phyloP scores from a whole-genome alignment of 768 basidiomycete genomes.

The Lactifluus volemus region DNA sequence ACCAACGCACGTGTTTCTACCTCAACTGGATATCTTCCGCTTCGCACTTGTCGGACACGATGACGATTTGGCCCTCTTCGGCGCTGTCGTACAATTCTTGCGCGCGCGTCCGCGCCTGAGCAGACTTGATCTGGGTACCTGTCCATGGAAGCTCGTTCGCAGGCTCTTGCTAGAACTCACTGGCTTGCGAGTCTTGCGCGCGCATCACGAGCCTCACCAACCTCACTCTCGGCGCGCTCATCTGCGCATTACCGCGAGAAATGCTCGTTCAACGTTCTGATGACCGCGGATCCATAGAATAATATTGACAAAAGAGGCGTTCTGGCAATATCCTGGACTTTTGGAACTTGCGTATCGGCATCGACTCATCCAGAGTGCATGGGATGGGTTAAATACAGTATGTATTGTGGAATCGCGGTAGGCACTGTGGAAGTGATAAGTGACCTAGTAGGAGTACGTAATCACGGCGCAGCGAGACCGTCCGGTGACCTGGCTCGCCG shows the following conservation, averaged over 20 bases:
- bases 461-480: too few species aligned
- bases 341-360: too few species aligned
- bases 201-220: slow-evolving; percentile 43
- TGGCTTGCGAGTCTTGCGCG: slow-evolving; percentile 45
- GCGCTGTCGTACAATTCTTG: slow-evolving; percentile 47
- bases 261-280: too few species aligned
- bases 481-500: too few species aligned
- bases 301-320: too few species aligned
- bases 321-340: too few species aligned
- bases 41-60: slow-evolving; percentile 59
- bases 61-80: slow-evolving; percentile 43
- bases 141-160: slow-evolving; percentile 54
- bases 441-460: too few species aligned
- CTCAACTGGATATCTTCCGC: slow-evolving; percentile 53
- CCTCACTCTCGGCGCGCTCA: slow-evolving; percentile 31
- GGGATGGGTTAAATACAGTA: too few species aligned
- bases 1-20: slow-evolving; percentile 45
- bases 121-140: slow-evolving; percentile 52
- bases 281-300: too few species aligned
- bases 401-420: too few species aligned
- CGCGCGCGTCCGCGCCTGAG: slow-evolving; percentile 39
- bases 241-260: slow-evolving; percentile 26
- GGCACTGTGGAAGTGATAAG: too few species aligned
- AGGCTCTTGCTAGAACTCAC: slow-evolving; percentile 42
- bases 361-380: too few species aligned